A percentile compares a stretch with the other conserved stretches of the same genome.
Evolutionary conservation across 768 basidiomycete genomes (phyloP).

Genomic region (Podaxis pistillaris): DNA sequence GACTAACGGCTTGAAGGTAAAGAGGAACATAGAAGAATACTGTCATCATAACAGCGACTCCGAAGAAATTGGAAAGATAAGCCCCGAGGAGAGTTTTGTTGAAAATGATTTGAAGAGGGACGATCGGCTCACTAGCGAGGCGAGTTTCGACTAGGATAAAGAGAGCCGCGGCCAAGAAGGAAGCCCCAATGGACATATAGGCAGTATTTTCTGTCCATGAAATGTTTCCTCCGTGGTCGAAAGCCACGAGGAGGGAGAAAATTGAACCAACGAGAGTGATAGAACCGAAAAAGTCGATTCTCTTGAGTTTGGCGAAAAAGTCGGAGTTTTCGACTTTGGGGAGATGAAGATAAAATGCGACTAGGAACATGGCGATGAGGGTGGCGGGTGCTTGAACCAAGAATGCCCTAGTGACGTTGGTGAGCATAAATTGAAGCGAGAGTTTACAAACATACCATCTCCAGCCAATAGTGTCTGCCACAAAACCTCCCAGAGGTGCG

Average conservation of each 20-base stretch:
- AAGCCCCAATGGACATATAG: conserved; percentile 32
- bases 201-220: conserved; percentile 44
- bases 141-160: conserved; percentile 48
- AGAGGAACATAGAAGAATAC: conserved; percentile 53
- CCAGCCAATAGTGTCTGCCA: conserved; percentile 67
- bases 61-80: conserved; percentile 59
- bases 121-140: conserved; percentile 56
- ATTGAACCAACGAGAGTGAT: conserved; percentile 51
- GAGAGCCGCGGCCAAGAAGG: conserved; percentile 28
- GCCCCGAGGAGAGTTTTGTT: conserved; percentile 48
- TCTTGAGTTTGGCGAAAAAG: conserved; percentile 49
- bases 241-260: conserved; percentile 53
- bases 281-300: conserved; percentile 64
- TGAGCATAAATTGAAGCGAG: no score
- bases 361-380: conserved; percentile 49
- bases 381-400: conserved; percentile 58
- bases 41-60: conserved; percentile 40
- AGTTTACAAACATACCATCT: neutral
- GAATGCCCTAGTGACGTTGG: conserved; percentile 54
- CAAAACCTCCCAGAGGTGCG: conserved; percentile 60
- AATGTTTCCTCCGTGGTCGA: conserved; percentile 53
- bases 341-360: conserved; percentile 52
- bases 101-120: conserved; percentile 51
- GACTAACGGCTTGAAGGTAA: conserved; percentile 59
- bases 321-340: conserved; percentile 36